A percentile compares a stretch with the other conserved stretches of the same genome.
Conservation (phyloP, 2,329 filamentous ascomycete genomes). For the Neofusicoccum laricinum region DNA sequence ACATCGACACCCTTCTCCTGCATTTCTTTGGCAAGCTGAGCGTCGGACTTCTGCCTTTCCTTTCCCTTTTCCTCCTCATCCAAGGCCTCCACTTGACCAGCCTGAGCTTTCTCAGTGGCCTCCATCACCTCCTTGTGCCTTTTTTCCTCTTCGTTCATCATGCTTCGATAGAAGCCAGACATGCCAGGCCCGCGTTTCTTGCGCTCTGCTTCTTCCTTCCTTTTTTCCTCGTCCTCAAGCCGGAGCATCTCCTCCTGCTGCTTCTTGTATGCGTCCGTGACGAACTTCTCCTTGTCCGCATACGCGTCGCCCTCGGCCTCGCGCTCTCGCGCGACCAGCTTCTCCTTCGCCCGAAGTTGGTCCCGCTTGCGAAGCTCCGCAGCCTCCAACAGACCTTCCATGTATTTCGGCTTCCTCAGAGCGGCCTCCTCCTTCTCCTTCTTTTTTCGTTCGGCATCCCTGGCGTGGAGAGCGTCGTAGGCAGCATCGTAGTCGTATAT, state of each 20-base stretch:
- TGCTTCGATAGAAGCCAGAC: conserved; percentile 73
- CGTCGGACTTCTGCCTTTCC: conserved; percentile 54
- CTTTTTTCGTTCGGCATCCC: conserved; percentile 54
- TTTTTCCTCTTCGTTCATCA: conserved; percentile 69
- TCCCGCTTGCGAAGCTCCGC: conserved; percentile 77
- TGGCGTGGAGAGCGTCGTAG: conserved; percentile 69
- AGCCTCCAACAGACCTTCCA: conserved; percentile 68
- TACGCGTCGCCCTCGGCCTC: conserved; percentile 79
- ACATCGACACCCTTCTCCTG: conserved; percentile 63
- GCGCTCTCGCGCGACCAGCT: conserved; percentile 72
- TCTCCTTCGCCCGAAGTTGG: conserved; percentile 74
- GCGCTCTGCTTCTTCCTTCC: conserved; percentile 62
- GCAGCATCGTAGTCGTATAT: conserved; percentile 85
- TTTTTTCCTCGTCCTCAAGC: conserved; percentile 69
- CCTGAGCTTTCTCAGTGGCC: conserved; percentile 51
- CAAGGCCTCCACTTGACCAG: conserved; percentile 27
- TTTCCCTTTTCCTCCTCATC: conserved; percentile 38
- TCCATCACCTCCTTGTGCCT: conserved; percentile 68
- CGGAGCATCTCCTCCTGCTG: conserved; percentile 73
- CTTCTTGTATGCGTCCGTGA: conserved; percentile 77
- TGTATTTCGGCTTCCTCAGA: conserved; percentile 72
- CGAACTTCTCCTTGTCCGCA: conserved; percentile 80
- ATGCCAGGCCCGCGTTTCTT: conserved; percentile 68
- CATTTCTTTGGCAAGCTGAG: conserved; percentile 65
- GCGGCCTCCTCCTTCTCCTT: conserved; percentile 52